These are phyloP conservation scores for Debaryomycetaceae sp. DNA, from an alignment of 1,139 yeast genomes.

Conservation along the genomic window DNA sequence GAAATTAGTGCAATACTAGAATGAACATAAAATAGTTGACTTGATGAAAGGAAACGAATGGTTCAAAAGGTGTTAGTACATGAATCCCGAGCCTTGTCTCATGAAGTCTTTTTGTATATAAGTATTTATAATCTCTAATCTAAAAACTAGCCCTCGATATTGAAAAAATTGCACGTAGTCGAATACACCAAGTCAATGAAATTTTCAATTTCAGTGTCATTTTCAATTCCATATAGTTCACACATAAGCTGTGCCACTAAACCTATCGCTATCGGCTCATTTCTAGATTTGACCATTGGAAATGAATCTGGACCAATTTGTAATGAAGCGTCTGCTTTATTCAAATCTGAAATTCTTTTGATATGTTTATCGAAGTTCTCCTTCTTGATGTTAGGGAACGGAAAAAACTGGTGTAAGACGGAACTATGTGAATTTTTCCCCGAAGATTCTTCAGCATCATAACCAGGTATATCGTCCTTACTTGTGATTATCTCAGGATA, in stretches of 20 bases:
- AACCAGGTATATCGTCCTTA: slow-evolving; percentile 8
- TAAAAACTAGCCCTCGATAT: not conserved
- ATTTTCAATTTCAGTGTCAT: slow-evolving; percentile 44
- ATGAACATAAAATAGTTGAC: too few relatives aligned
- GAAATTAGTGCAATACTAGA: too few relatives aligned
- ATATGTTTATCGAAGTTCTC: slow-evolving; percentile 50
- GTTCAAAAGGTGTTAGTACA: too few relatives aligned
- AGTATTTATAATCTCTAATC: too few relatives aligned
- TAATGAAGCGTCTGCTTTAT: slow-evolving; percentile 7
- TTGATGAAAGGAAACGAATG: too few relatives aligned
- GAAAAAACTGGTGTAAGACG: slow-evolving; percentile 44
- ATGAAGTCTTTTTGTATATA: too few relatives aligned
- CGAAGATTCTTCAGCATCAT: slow-evolving; percentile 9
- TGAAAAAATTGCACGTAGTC: slow-evolving; percentile 59
- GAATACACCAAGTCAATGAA: slow-evolving; percentile 62
- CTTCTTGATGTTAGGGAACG: slow-evolving; percentile 62
- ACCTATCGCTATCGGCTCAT: slow-evolving; percentile 87
- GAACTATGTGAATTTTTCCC: not conserved
- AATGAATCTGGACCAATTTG: slow-evolving; percentile 32
- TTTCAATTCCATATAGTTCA: slow-evolving; percentile 38
- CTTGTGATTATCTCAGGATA: slow-evolving; percentile 39
- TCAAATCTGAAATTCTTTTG: slow-evolving; percentile 17
- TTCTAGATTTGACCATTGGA: slow-evolving; percentile 76
- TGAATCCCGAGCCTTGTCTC: too few relatives aligned
- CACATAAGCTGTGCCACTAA: slow-evolving; percentile 79